phyloP scores from a whole-genome alignment of 306 rosid species.

The Elaeagnus macrophylla region DNA sequence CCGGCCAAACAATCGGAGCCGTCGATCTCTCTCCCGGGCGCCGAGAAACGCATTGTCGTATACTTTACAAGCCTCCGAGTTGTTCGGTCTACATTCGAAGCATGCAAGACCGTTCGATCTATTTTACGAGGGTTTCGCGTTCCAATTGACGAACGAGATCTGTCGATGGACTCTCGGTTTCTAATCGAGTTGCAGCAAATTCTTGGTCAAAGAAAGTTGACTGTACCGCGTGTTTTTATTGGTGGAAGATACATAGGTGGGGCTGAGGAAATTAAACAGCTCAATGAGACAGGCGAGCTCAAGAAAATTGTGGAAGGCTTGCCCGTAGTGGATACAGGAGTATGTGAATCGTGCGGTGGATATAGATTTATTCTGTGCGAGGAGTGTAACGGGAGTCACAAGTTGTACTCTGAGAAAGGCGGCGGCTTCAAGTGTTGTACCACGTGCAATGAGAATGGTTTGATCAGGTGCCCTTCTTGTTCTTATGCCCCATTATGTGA shows the following conservation, averaged over 20 bases:
- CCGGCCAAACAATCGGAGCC: slow-evolving; percentile 15
- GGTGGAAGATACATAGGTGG: slow-evolving; percentile 81
- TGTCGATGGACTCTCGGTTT: slow-evolving; percentile 75
- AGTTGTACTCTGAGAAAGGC: slow-evolving; percentile 52
- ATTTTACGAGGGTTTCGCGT: slow-evolving; percentile 69
- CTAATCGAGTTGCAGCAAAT: slow-evolving; percentile 53
- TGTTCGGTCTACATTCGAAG: slow-evolving; percentile 71
- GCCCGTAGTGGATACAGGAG: slow-evolving; percentile 52
- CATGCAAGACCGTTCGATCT: slow-evolving; percentile 61
- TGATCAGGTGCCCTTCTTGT: slow-evolving; percentile 83
- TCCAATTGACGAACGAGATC: slow-evolving; percentile 72
- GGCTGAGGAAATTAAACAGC: slow-evolving; percentile 62
- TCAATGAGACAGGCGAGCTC: slow-evolving; percentile 86
- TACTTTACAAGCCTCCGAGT: slow-evolving; percentile 92
- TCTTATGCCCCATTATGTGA: slow-evolving; percentile 35
- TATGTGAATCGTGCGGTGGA: slow-evolving; percentile 63
- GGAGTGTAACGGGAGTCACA: slow-evolving; percentile 70
- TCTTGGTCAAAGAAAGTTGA: slow-evolving; percentile 35
- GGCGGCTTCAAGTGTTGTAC: slow-evolving; percentile 66
- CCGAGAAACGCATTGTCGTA: slow-evolving; percentile 64
- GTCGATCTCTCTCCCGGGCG: slow-evolving; percentile 28
- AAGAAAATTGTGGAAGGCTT: slow-evolving; percentile 67
- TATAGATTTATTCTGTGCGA: slow-evolving; percentile 62
- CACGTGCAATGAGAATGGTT: slow-evolving; percentile 76
- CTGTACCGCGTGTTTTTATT: slow-evolving; percentile 66